phyloP scores from a whole-genome alignment of 495 filamentous ascomycete genomes.

The Niebla homalea region DNA sequence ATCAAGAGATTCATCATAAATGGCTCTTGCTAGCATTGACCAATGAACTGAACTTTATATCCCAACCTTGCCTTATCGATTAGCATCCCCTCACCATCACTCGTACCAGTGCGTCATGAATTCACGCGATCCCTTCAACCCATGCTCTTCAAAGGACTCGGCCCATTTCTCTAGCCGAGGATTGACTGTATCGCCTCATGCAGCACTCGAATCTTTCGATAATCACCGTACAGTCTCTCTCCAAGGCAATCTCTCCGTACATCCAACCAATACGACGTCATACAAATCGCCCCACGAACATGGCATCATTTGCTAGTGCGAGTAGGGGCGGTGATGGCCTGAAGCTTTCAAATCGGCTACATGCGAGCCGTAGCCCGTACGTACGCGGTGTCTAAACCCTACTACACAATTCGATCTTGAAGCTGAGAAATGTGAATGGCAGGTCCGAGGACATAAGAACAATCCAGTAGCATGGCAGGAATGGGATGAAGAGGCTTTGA shows the following conservation, averaged over 20 bases:
- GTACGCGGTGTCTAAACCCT: conserved; percentile 30
- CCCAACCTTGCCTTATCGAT: no score
- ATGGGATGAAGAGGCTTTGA: conserved; percentile 66
- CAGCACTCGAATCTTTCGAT: not conserved
- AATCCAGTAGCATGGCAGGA: conserved; percentile 92
- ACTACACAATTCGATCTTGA: conserved; percentile 4
- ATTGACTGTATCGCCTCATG: not conserved
- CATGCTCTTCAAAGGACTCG: no score
- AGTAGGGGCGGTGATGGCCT: conserved; percentile 1
- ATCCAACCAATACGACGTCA: no score
- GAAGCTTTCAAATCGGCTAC: conserved; percentile 52
- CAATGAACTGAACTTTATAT: no score
- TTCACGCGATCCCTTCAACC: no score
- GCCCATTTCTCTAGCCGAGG: no score
- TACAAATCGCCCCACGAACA: not conserved
- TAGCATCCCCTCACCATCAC: no score
- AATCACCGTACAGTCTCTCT: not conserved
- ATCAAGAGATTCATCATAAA: no score
- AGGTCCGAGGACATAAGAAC: conserved; percentile 67
- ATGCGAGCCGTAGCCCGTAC: conserved; percentile 69
- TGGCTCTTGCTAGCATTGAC: no score
- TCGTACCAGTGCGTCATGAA: no score
- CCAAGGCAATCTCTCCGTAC: no score
- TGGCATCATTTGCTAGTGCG: not conserved
- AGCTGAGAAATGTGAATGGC: not conserved